A percentile compares a stretch with the other conserved stretches of the same genome.
Evolutionary conservation across 2,329 filamentous ascomycete species (phyloP).

Genomic region (Pseudogymnoascus sp.): DNA sequence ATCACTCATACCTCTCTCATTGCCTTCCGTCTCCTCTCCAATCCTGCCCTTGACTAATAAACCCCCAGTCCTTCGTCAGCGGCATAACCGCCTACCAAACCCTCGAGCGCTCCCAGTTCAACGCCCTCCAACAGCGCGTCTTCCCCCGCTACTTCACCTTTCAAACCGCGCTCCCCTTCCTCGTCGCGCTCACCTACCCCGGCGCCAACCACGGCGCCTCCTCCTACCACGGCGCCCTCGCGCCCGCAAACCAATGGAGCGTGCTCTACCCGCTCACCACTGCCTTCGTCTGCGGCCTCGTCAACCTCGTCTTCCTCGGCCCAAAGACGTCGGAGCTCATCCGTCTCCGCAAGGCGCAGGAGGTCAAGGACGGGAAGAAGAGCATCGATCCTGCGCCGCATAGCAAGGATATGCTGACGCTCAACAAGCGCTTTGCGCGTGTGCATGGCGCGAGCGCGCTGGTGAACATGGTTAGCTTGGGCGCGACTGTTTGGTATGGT

Average conservation of each 20-base stretch:
- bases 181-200: slow-evolving; percentile 74
- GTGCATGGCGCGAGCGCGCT: slow-evolving; percentile 77
- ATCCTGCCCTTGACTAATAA: slow-evolving; percentile 12
- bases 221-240: slow-evolving; percentile 42
- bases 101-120: slow-evolving; percentile 73
- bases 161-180: slow-evolving; percentile 64
- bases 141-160: slow-evolving; percentile 87
- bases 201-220: neutral
- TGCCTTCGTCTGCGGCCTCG: slow-evolving; percentile 60
- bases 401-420: slow-evolving; percentile 69
- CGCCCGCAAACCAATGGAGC: slow-evolving; percentile 50
- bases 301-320: slow-evolving; percentile 64
- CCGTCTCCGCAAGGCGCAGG: slow-evolving; percentile 69
- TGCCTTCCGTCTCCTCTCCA: neutral
- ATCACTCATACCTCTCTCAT: neutral
- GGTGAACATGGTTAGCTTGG: slow-evolving; percentile 64
- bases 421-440: slow-evolving; percentile 71
- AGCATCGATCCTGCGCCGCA: slow-evolving; percentile 72
- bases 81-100: slow-evolving; percentile 68
- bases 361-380: slow-evolving; percentile 82
- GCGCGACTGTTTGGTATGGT: slow-evolving; percentile 69
- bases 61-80: slow-evolving; percentile 60
- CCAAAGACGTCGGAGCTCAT: slow-evolving; percentile 70
- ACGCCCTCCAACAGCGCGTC: slow-evolving; percentile 66
- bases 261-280: slow-evolving; percentile 61